phyloP scores from a whole-genome alignment of 2,329 filamentous ascomycete species.

The Pseudogymnoascus sp. region DNA sequence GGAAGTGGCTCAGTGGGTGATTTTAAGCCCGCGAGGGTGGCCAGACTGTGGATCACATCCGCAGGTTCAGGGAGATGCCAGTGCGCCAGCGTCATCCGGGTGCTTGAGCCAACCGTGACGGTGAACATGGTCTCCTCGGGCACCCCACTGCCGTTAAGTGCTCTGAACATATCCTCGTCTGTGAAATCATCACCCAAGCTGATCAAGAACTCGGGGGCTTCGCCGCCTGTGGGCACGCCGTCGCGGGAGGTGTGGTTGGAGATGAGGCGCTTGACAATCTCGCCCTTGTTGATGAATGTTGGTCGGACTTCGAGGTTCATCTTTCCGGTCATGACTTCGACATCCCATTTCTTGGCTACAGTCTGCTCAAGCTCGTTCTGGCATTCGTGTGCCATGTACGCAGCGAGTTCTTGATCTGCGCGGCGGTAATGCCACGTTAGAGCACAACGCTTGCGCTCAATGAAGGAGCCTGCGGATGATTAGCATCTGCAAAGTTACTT shows the following conservation, averaged over 20 bases:
- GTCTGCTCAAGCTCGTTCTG: conserved; percentile 71
- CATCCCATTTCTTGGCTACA: conserved; percentile 72
- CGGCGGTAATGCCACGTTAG: conserved; percentile 96
- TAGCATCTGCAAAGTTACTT: conserved; percentile 13
- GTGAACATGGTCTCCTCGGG: conserved; percentile 69
- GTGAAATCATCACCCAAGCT: conserved; percentile 95
- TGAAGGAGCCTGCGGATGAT: conserved; percentile 61
- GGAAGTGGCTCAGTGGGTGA: not conserved
- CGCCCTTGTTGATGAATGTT: conserved; percentile 95
- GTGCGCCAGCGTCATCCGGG: conserved; percentile 81
- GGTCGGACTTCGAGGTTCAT: conserved; percentile 96
- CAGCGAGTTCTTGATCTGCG: conserved; percentile 76
- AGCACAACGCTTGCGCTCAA: conserved; percentile 89
- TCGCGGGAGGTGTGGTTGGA: conserved; percentile 47
- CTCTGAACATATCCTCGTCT: conserved; percentile 94
- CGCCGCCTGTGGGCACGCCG: conserved; percentile 36
- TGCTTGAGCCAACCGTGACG: conserved; percentile 84
- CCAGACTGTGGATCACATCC: conserved; percentile 69
- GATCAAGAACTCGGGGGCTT: conserved; percentile 73
- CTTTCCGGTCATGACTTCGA: conserved; percentile 95
- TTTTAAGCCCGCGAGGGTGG: conserved; percentile 36
- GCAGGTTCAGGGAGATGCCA: conserved; percentile 85
- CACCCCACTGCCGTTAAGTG: conserved; percentile 54
- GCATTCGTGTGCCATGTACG: conserved; percentile 71
- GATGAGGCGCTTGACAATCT: conserved; percentile 81